phyloP scores from a whole-genome alignment of 169 alveolate species.

The Cystoisospora suis region DNA sequence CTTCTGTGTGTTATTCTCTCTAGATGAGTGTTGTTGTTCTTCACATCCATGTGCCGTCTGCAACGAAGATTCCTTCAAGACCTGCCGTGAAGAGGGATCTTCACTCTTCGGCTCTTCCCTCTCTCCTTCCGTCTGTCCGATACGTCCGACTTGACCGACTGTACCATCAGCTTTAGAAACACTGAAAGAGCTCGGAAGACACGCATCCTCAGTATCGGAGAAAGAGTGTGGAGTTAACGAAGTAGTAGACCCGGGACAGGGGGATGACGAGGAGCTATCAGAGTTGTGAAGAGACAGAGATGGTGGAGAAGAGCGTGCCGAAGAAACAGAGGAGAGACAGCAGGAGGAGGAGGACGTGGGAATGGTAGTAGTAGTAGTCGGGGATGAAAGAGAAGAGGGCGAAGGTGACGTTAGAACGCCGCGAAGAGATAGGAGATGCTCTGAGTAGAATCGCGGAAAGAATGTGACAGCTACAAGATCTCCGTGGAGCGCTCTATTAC shows the following conservation, averaged over 20 bases:
- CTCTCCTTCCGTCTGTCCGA: no score
- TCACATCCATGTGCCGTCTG: no score
- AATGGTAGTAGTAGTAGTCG: neutral
- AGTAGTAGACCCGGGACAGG: neutral
- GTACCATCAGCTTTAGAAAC: no score
- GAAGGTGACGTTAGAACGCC: neutral
- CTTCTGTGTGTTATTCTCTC: no score
- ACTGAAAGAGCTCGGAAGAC: no score
- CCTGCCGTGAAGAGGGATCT: no score
- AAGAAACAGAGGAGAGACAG: neutral
- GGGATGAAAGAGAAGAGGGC: slow-evolving; percentile 4
- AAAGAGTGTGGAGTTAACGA: neutral
- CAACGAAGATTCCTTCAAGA: no score
- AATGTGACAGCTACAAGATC: slow-evolving; percentile 38
- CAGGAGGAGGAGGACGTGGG: neutral
- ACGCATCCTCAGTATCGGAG: no score
- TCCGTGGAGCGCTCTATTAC: slow-evolving; percentile 55
- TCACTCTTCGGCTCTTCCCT: no score
- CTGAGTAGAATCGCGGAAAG: slow-evolving; percentile 16
- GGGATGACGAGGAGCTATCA: neutral
- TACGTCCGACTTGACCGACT: no score
- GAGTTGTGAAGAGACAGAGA: neutral
- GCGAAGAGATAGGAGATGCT: neutral
- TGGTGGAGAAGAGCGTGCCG: neutral
- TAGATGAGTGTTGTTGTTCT: no score